These are phyloP conservation scores for Trichoderma virens DNA, from an alignment of 495 filamentous ascomycete species.

Conservation along the genomic window DNA sequence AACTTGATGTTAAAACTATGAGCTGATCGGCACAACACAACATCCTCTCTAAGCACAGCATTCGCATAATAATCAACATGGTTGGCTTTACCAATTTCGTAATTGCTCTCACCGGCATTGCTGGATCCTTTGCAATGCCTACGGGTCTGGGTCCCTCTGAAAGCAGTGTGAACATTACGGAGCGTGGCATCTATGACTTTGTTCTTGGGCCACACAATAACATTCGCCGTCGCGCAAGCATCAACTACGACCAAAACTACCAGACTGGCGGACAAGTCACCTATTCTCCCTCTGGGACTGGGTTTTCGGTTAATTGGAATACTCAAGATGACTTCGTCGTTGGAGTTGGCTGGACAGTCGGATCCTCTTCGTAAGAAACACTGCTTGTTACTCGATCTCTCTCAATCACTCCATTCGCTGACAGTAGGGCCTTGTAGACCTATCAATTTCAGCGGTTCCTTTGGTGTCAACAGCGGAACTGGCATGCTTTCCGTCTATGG, in stretches of 20 bases:
- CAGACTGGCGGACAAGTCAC: background rate
- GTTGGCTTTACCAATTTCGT: background rate
- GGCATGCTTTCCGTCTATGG: slow-evolving; percentile 42
- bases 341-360: background rate
- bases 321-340: background rate
- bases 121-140: background rate
- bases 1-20: background rate
- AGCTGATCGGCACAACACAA: background rate
- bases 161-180: background rate
- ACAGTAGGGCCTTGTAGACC: background rate
- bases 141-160: background rate
- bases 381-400: background rate
- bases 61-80: background rate
- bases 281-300: background rate
- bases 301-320: background rate
- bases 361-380: background rate
- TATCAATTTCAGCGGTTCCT: slow-evolving; percentile 15
- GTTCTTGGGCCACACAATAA: background rate
- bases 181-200: background rate
- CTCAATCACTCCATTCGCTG: background rate
- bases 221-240: background rate
- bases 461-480: slow-evolving; percentile 6
- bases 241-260: slow-evolving; percentile 6
- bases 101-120: background rate
- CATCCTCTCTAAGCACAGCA: background rate